These are phyloP conservation scores for Exserohilum rostratum DNA, from an alignment of 2,329 filamentous ascomycete genomes.

Conservation along the genomic window DNA sequence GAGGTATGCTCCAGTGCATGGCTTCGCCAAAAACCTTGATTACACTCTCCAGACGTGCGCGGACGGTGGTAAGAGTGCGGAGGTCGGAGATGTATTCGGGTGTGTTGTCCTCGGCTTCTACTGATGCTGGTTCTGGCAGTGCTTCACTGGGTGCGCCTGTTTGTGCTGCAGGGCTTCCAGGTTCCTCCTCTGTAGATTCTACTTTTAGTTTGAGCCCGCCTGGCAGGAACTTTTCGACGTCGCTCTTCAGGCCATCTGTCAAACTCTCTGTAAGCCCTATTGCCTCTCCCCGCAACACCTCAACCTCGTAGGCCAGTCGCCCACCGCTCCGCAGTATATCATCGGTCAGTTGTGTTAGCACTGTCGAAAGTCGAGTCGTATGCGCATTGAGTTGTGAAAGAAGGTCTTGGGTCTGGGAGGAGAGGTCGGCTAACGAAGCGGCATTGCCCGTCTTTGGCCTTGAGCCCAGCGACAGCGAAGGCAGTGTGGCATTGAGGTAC, in stretches of 20 bases:
- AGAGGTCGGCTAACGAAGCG: slow-evolving; percentile 75
- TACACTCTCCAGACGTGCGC: slow-evolving; percentile 82
- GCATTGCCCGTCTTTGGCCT: slow-evolving; percentile 50
- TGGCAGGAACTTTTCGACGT: slow-evolving; percentile 75
- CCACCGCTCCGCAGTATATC: slow-evolving; percentile 91
- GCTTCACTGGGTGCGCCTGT: slow-evolving; percentile 2
- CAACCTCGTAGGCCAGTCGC: slow-evolving; percentile 90
- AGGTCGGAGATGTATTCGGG: slow-evolving; percentile 72
- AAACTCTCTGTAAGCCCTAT: slow-evolving; percentile 79
- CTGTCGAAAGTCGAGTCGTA: slow-evolving; percentile 79
- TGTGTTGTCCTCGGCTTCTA: slow-evolving; percentile 19
- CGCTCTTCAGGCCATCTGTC: slow-evolving; percentile 71
- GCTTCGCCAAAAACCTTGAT: slow-evolving; percentile 92
- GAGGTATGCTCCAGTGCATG: slow-evolving; percentile 92
- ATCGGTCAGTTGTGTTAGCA: slow-evolving; percentile 87
- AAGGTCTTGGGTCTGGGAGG: slow-evolving; percentile 80
- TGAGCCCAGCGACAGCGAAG: slow-evolving; percentile 63
- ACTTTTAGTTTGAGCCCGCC: slow-evolving; percentile 39
- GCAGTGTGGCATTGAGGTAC: slow-evolving; percentile 81
- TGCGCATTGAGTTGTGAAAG: slow-evolving; percentile 88
- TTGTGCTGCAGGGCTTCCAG: slow-evolving; percentile 4
- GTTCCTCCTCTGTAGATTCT: slow-evolving; percentile 7
- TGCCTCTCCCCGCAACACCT: slow-evolving; percentile 87
- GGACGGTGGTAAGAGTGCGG: slow-evolving; percentile 81
- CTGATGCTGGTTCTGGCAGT: not conserved